Evolutionary conservation across 139 green algal genomes (phyloP).

Genomic region (Chlamydomonas schloesseri): DNA sequence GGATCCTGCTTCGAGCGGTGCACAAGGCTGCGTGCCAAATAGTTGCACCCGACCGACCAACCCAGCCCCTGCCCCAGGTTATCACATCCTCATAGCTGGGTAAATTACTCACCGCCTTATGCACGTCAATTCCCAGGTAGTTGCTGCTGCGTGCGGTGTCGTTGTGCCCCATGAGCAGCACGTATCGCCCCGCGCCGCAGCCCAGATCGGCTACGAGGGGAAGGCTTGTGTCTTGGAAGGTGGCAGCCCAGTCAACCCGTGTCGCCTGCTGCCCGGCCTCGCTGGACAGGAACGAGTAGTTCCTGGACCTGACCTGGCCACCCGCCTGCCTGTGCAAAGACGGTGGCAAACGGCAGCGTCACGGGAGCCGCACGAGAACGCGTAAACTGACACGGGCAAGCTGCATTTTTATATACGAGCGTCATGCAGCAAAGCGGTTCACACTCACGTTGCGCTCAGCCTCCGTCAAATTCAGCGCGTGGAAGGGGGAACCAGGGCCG

Average conservation of each 20-base stretch:
- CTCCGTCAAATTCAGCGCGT: neutral
- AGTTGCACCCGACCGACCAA: too few relatives aligned
- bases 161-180: constrained; percentile 42
- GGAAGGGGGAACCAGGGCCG: constrained; percentile 9
- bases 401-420: too few relatives aligned
- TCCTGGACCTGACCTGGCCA: neutral
- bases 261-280: neutral
- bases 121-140: constrained; percentile 78
- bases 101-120: constrained; percentile 34
- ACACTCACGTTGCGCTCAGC: constrained; percentile 3
- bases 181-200: constrained; percentile 79
- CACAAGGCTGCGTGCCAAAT: too few relatives aligned
- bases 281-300: constrained; percentile 27
- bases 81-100: too few relatives aligned
- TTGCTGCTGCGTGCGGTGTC: constrained; percentile 48
- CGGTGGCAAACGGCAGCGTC: neutral
- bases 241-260: neutral
- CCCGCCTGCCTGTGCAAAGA: constrained; percentile 20
- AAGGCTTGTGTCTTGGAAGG: constrained; percentile 58
- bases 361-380: too few relatives aligned
- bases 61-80: neutral
- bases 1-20: constrained; percentile 30
- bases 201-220: constrained; percentile 83
- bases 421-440: too few relatives aligned
- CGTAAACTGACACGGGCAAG: too few relatives aligned